Evolutionary conservation across 495 filamentous ascomycete genomes (phyloP).

Genomic region (Glonium stellatum): DNA sequence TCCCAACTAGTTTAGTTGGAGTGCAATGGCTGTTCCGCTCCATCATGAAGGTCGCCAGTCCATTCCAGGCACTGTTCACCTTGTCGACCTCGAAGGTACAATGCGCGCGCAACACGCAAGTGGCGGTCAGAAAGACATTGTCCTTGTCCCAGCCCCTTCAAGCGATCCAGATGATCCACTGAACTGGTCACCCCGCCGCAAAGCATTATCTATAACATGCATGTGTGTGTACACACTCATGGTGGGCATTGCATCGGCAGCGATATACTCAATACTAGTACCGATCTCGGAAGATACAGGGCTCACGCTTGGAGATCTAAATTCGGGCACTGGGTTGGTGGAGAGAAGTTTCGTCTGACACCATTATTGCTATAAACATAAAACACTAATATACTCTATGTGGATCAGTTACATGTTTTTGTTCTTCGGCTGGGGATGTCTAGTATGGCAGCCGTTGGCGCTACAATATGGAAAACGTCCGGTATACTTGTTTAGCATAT

Average conservation of each 20-base stretch:
- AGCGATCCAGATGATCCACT: constrained; percentile 25
- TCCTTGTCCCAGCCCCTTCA: constrained; percentile 30
- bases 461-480: constrained; percentile 61
- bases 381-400: not conserved
- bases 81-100: constrained; percentile 29
- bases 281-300: constrained; percentile 51
- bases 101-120: constrained; percentile 24
- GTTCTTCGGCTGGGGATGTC: constrained; percentile 54
- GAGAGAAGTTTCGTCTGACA: constrained; percentile 40
- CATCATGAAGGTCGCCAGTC: not conserved
- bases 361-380: not conserved
- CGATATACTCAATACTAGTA: constrained; percentile 56
- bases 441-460: constrained; percentile 65
- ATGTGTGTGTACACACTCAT: constrained; percentile 49
- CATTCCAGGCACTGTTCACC: constrained; percentile 28
- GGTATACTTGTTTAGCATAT: constrained; percentile 52
- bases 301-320: constrained; percentile 47
- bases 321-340: constrained; percentile 49
- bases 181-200: constrained; percentile 31
- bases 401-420: constrained; percentile 38
- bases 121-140: constrained; percentile 25
- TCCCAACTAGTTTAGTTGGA: too few relatives aligned
- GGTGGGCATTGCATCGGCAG: constrained; percentile 52
- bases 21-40: too few relatives aligned
- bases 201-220: constrained; percentile 22